These are phyloP conservation scores for Entomortierella parvispora DNA, from an alignment of 192 early-diverging fungal species.

Conservation along the genomic window DNA sequence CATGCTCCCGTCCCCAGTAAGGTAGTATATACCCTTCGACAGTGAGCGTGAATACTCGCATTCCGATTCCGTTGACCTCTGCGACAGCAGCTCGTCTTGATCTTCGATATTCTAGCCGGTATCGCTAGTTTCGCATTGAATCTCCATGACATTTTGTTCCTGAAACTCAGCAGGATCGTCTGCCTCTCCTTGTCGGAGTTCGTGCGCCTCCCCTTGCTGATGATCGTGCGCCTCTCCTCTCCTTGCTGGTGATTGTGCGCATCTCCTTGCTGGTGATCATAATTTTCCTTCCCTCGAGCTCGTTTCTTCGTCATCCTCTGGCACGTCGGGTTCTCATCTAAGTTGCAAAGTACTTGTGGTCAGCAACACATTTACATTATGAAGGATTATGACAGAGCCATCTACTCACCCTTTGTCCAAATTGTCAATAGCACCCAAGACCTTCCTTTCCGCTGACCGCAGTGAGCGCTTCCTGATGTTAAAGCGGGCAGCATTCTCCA, in stretches of 20 bases:
- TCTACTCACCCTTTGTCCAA: background rate
- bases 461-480: no score
- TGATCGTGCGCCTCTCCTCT: no score
- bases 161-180: conserved; percentile 8
- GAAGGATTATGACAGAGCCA: background rate
- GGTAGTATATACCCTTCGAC: conserved; percentile 22
- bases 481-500: no score
- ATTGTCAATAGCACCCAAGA: no score
- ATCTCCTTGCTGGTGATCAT: conserved; percentile 5
- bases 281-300: conserved; percentile 17
- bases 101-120: background rate
- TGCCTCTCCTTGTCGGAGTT: conserved; percentile 3
- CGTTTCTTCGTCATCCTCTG: conserved; percentile 10
- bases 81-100: conserved; percentile 18
- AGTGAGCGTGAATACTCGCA: conserved; percentile 14
- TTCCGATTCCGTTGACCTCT: conserved; percentile 20
- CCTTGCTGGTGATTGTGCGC: background rate
- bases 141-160: conserved; percentile 2
- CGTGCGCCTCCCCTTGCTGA: conserved; percentile 4
- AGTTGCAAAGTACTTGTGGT: conserved; percentile 8
- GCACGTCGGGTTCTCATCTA: conserved; percentile 9
- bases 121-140: background rate
- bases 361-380: conserved; percentile 5
- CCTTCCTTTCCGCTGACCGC: no score
- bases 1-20: conserved; percentile 21